Base-by-base conservation (phyloP, 495 filamentous ascomycete species). In the Talaromyces wortmannii region DNA sequence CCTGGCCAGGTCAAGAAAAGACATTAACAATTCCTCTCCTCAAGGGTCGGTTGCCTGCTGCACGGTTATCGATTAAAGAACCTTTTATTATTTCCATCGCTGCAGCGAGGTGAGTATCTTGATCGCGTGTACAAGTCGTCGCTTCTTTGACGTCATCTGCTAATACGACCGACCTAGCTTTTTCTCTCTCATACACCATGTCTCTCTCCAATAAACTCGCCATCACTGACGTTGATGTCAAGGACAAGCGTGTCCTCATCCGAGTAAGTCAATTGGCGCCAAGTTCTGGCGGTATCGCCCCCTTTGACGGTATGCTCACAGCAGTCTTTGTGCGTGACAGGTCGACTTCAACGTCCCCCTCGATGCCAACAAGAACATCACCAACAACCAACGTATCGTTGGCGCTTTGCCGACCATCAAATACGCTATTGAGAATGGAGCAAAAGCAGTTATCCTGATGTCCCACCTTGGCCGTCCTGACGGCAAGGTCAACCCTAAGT, bases 291-390 rank as follows among this genome's bases (percentile, higher is more conserved):
- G 36, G 8, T 40, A 40, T 40, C 8, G 5, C 36, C 13, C 13
- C 23, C 23, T 23, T 23, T 1, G 23, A 23, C 23, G 2, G 4
- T 23, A 50, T 36, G 48, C 48, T 32, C 11, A 50, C 45, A 48
- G 16, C 13, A 23, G 16, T 3, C 1, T 23, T 8, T 48, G 45
- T 23, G 18, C n/a, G 42, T 36, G 12, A 44, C 65, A 97, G 92
- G 92, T 99, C 63, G 94, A 99, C 79, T 99, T 99, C 84, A 99
- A 99, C 76, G 94, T 99, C 50, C 94, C 94, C 60, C 90, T 97
- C 68, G 89, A 97, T 67, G 81, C 78, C 59, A 77, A 91, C 57
- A 88, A 88, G 79, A 91, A 92, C n/a, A 82, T 97, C 69, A 97
- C 94, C 69, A 97, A 97, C 82, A 88, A 86, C 72, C 95, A 97